Percentiles rank a stretch among this genome's conserved stretches.
phyloP scores from a whole-genome alignment of 2,329 filamentous ascomycete species.

The Myotisia sp. region DNA sequence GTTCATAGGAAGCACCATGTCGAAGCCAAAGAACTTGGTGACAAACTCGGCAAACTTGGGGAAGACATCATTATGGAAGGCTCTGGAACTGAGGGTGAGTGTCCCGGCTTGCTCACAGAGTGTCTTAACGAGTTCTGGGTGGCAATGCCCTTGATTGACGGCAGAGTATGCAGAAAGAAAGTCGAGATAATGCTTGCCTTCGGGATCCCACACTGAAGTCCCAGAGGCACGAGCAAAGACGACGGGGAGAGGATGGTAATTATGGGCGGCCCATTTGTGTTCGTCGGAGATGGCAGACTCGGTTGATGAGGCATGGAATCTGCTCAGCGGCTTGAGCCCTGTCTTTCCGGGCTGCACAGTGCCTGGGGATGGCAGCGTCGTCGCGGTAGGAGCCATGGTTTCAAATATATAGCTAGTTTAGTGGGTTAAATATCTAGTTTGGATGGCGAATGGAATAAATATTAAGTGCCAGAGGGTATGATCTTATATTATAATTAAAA shows the following conservation, averaged over 20 bases:
- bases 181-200: conserved; percentile 89
- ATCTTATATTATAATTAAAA: too few species aligned
- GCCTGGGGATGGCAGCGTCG: too few species aligned
- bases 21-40: conserved; percentile 76
- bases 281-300: conserved; percentile 66
- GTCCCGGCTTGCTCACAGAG: conserved; percentile 78
- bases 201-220: conserved; percentile 89
- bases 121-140: conserved; percentile 86
- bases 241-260: conserved; percentile 93
- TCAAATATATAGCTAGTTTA: too few species aligned
- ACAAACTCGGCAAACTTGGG: conserved; percentile 90
- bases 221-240: conserved; percentile 80
- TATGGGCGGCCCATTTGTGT: conserved; percentile 80
- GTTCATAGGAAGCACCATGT: conserved; percentile 98
- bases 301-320: conserved; percentile 64
- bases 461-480: too few species aligned
- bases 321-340: too few species aligned
- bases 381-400: too few species aligned
- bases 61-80: conserved; percentile 98
- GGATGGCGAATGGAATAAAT: too few species aligned
- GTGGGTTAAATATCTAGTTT: too few species aligned
- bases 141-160: conserved; percentile 95
- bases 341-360: too few species aligned
- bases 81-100: conserved; percentile 80
- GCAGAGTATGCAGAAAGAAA: conserved; percentile 97